Evolutionary conservation across 495 filamentous ascomycete species (phyloP).

Genomic region (Usnea hakonensis): DNA sequence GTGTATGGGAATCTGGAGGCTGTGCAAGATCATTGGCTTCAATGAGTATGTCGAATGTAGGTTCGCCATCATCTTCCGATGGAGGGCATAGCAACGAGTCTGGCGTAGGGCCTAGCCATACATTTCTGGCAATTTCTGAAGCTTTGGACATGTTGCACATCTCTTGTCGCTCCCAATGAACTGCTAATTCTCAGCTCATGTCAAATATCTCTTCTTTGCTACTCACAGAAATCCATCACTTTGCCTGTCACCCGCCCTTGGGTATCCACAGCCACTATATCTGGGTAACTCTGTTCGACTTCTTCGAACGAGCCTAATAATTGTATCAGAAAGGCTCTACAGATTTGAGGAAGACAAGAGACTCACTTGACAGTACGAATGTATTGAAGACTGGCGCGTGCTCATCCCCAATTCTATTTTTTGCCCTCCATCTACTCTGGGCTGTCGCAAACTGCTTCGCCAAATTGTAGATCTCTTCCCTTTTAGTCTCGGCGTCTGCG

Average conservation of each 20-base stretch:
- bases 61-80: constrained; percentile 28
- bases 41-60: constrained; percentile 62
- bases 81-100: constrained; percentile 44
- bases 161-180: constrained; percentile 79
- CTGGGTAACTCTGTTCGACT: constrained; percentile 63
- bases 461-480: constrained; percentile 51
- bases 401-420: constrained; percentile 47
- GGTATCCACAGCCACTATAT: constrained; percentile 68
- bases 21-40: constrained; percentile 79
- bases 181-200: constrained; percentile 23
- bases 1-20: constrained; percentile 46
- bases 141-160: constrained; percentile 91
- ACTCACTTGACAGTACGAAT: constrained; percentile 64
- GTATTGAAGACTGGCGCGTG: constrained; percentile 68
- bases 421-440: constrained; percentile 64
- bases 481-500: constrained; percentile 53
- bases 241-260: constrained; percentile 63
- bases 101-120: constrained; percentile 85
- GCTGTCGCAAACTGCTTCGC: constrained; percentile 67
- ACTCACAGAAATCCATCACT: constrained; percentile 79
- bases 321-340: constrained; percentile 1
- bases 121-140: constrained; percentile 78
- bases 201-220: background rate
- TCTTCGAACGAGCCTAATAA: constrained; percentile 54
- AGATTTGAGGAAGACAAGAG: background rate